Evolutionary conservation across 768 basidiomycete species (phyloP), one percentile per base, ranked within the genome.

Genomic region (Naganishia vishniacii): DNA sequence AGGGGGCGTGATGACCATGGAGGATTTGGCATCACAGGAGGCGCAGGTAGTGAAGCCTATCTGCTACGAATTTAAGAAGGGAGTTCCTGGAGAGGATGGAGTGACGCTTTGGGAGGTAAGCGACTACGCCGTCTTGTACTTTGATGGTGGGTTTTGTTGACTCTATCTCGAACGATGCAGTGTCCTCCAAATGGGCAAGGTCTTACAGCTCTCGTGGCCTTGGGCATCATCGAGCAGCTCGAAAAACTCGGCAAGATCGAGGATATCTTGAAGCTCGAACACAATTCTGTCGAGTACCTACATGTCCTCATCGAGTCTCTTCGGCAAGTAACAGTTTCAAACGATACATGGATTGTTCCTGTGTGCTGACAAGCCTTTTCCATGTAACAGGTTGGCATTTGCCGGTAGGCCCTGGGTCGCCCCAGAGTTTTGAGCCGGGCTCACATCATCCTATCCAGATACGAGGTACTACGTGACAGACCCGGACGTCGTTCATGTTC

Each of bases 141-240:
- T 18, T 9, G 13, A 25, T 26, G 34, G 11, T 18, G 42, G 1
- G 7, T 20, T 18, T 53, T 9, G 42, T 13, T 16, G 37, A 11
- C 18, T 29, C 16, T 25, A 48, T 48, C 1, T 29, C 13, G 3
- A 20, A 20, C 56, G 49, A 31, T 42, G 15, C 61, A 91, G 90
- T 94, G 91, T 71, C 94, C 93, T 8, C 94, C 94, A 0, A 98
- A 95, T 74, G 92, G 94, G 9, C 93, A 97, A 83, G 94, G 93
- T n/a, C 83, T 99, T 44, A 94, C 93, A 4, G 90, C 95, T 0
- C 82, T 98, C 8, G 79, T 99, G 31, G 91, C 93, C 13, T 83
- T 98, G 23, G 95, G 95, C 1, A 90, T 99, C 65, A 80, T 99
- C 51, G 94, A 98, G 69, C 84, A 82, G 28, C 82, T 97, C 16